These are phyloP conservation scores for Tetradesmus lagerheimii DNA, from an alignment of 139 green algal species.

Conservation along the genomic window DNA sequence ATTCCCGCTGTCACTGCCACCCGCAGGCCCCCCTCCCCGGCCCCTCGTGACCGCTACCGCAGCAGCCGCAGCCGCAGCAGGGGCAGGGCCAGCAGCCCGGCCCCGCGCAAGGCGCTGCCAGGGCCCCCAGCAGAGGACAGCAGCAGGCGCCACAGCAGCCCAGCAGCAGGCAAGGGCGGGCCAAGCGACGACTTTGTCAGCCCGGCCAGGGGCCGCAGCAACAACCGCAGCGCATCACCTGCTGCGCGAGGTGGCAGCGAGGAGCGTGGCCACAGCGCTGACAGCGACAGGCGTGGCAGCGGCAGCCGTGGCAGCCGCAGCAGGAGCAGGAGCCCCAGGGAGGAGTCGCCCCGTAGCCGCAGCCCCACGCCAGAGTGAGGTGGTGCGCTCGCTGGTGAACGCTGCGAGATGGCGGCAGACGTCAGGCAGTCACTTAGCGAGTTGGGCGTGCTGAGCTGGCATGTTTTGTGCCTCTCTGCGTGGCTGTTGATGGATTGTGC, in stretches of 20 bases:
- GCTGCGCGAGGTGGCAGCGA: neutral
- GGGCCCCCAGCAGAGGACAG: neutral
- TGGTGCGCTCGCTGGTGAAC: neutral
- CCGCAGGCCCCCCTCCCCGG: neutral
- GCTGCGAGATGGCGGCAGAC: neutral
- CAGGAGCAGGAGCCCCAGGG: neutral
- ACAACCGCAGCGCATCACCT: constrained; percentile 32
- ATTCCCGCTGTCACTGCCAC: no score
- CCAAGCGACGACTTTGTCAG: neutral
- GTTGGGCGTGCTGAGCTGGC: no score
- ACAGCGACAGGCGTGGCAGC: neutral
- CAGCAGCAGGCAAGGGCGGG: neutral
- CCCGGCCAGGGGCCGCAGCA: neutral
- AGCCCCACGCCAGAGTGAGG: neutral
- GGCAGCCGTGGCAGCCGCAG: neutral
- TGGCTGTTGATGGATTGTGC: no score
- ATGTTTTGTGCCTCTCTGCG: no score
- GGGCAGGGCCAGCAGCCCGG: neutral
- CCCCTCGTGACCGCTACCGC: neutral
- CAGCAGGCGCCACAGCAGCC: constrained; percentile 8
- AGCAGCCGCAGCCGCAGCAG: constrained; percentile 14
- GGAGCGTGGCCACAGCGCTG: neutral
- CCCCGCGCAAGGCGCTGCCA: neutral
- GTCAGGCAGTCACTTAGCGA: neutral
- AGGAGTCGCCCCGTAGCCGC: neutral